These are phyloP conservation scores for Lactifluus subvellereus DNA, from an alignment of 768 basidiomycete species.

Conservation along the genomic window DNA sequence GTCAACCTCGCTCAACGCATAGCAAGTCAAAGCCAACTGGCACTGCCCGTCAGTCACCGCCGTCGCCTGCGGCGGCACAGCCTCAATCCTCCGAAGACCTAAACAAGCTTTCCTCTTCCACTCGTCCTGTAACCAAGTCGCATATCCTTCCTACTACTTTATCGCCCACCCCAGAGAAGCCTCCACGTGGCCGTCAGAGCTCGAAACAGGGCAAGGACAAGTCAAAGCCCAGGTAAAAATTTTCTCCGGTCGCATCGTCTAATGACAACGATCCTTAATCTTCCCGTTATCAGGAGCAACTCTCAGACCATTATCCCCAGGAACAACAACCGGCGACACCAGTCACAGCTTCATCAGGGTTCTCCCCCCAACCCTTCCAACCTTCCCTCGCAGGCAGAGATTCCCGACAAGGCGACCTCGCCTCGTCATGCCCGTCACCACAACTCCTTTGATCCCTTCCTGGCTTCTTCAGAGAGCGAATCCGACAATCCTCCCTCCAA, in stretches of 20 bases:
- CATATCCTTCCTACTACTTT: constrained; percentile 13
- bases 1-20: constrained; percentile 31
- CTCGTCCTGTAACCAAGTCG: constrained; percentile 1
- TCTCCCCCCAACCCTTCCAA: constrained; percentile 46
- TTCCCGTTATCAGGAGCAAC: constrained; percentile 35
- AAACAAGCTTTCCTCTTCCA: constrained; percentile 31
- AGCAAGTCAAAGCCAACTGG: constrained; percentile 33
- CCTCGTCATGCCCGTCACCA: constrained; percentile 31
- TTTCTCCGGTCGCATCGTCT: neutral
- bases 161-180: constrained; percentile 28
- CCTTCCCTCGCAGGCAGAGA: constrained; percentile 65
- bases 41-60: constrained; percentile 3
- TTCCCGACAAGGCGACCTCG: constrained; percentile 27
- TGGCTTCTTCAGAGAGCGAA: constrained; percentile 37
- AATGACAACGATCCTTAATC: neutral
- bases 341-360: constrained; percentile 47
- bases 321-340: constrained; percentile 40
- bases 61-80: constrained; percentile 27
- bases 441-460: constrained; percentile 46
- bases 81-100: constrained; percentile 30
- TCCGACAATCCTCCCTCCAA: constrained; percentile 31
- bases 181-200: constrained; percentile 32
- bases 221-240: constrained; percentile 37
- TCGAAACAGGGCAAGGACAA: constrained; percentile 42
- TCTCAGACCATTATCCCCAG: constrained; percentile 40